These are phyloP conservation scores for Cladosporium sp. DNA, from an alignment of 2,329 filamentous ascomycete genomes.

Conservation along the genomic window DNA sequence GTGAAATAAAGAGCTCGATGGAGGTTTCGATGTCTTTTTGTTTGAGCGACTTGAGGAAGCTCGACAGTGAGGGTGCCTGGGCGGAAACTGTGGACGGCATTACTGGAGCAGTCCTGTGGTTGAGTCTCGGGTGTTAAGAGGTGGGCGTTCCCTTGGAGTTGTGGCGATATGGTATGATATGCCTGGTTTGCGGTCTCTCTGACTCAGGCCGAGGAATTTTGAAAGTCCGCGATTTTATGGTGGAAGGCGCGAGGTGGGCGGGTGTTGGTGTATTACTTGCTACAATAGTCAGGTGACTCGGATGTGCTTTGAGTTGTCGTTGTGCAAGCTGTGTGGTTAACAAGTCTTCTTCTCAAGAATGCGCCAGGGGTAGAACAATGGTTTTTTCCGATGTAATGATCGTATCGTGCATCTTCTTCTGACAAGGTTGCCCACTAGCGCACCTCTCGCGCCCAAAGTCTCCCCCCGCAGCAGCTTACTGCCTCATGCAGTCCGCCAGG, in stretches of 20 bases:
- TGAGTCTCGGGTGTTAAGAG: neutral
- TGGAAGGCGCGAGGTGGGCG: neutral
- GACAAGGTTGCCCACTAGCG: neutral
- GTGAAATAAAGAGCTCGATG: constrained; percentile 78
- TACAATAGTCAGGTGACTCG: neutral
- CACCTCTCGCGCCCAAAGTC: no score
- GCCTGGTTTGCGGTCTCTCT: constrained; percentile 4
- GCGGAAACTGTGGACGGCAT: constrained; percentile 63
- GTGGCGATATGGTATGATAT: constrained; percentile 1
- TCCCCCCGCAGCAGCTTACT: neutral
- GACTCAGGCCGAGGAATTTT: constrained; percentile 21
- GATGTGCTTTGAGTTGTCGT: neutral
- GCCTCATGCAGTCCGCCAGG: neutral
- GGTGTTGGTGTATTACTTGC: neutral
- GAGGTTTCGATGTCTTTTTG: constrained; percentile 75
- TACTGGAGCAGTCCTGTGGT: neutral
- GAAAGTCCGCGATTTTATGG: neutral
- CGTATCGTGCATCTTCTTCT: neutral
- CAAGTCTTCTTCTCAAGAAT: neutral
- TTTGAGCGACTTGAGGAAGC: constrained; percentile 78
- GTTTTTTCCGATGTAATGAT: neutral
- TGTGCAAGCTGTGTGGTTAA: neutral
- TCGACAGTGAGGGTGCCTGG: constrained; percentile 72
- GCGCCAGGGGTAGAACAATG: neutral
- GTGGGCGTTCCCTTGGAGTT: neutral